These are phyloP conservation scores for Aspergillus sparsus DNA, from an alignment of 495 filamentous ascomycete species.

Conservation along the genomic window DNA sequence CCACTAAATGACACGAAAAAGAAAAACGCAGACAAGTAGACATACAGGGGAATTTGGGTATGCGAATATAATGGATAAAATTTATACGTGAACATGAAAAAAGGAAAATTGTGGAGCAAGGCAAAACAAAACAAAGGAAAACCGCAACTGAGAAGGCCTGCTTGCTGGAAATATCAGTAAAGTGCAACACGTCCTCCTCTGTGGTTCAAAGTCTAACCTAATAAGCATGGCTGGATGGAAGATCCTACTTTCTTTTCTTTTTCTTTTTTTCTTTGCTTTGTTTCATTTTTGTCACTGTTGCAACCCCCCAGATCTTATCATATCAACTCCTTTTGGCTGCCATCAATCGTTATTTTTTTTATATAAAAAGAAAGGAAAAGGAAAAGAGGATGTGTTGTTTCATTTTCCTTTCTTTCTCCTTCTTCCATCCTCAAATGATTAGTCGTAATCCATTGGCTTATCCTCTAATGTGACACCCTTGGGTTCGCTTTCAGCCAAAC, in stretches of 20 bases:
- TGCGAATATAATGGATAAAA: conserved; percentile 23
- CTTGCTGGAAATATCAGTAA: conserved; percentile 11
- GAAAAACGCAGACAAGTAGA: conserved; percentile 17
- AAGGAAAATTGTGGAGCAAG: conserved; percentile 10
- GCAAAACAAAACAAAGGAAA: conserved; percentile 4
- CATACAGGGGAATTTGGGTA: conserved; percentile 28
- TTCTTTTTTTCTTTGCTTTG: too few species aligned
- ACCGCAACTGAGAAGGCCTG: conserved; percentile 18
- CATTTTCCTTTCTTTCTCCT: background rate
- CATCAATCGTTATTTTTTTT: background rate
- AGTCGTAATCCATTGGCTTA: conserved; percentile 75
- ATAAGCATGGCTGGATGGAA: conserved; percentile 4
- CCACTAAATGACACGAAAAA: conserved; percentile 2
- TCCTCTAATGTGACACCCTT: conserved; percentile 79
- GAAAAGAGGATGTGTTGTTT: background rate
- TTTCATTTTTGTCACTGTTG: too few species aligned
- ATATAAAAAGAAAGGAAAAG: background rate
- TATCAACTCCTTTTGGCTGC: background rate
- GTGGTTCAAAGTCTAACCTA: too few species aligned
- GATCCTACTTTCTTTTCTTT: too few species aligned
- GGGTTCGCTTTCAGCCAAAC: conserved; percentile 47
- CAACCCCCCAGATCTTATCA: background rate
- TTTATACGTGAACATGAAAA: conserved; percentile 26
- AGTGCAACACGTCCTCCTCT: background rate
- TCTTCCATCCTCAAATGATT: background rate